Evolutionary conservation across 768 basidiomycete species (phyloP).

Genomic region (Paxillus involutus): DNA sequence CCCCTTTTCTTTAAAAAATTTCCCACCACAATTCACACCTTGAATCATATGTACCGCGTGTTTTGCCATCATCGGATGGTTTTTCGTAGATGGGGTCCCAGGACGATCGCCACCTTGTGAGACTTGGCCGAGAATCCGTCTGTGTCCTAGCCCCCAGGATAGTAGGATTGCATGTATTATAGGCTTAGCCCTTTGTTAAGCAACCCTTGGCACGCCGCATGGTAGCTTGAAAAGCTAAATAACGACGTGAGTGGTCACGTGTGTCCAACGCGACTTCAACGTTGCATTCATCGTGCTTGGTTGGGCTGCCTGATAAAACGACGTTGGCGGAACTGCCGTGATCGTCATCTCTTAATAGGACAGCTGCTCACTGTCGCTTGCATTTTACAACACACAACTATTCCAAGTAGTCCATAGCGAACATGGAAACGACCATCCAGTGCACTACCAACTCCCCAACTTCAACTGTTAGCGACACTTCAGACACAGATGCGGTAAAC

Average conservation of each 20-base stretch:
- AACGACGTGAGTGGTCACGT: conserved; percentile 24
- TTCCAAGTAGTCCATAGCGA: background rate
- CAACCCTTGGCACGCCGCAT: background rate
- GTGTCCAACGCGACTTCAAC: conserved; percentile 29
- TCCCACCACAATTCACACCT: background rate
- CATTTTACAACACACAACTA: background rate
- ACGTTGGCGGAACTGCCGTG: background rate
- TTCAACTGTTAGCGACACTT: conserved; percentile 22
- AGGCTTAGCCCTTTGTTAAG: background rate
- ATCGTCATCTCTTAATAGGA: background rate
- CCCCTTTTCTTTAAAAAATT: background rate
- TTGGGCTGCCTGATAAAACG: conserved; percentile 17
- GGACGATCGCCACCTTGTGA: background rate
- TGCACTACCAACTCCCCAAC: conserved; percentile 25
- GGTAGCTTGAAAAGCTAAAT: background rate
- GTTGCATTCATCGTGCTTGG: conserved; percentile 8
- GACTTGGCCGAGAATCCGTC: background rate
- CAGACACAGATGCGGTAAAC: conserved; percentile 42
- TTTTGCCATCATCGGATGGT: background rate
- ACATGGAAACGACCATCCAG: conserved; percentile 20
- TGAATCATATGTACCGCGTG: background rate
- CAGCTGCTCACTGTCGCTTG: background rate
- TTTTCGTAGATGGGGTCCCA: background rate
- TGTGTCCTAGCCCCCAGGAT: background rate
- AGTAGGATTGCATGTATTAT: background rate